phyloP scores from a whole-genome alignment of 2,329 filamentous ascomycete genomes.

The Colletotrichum spinosum region DNA sequence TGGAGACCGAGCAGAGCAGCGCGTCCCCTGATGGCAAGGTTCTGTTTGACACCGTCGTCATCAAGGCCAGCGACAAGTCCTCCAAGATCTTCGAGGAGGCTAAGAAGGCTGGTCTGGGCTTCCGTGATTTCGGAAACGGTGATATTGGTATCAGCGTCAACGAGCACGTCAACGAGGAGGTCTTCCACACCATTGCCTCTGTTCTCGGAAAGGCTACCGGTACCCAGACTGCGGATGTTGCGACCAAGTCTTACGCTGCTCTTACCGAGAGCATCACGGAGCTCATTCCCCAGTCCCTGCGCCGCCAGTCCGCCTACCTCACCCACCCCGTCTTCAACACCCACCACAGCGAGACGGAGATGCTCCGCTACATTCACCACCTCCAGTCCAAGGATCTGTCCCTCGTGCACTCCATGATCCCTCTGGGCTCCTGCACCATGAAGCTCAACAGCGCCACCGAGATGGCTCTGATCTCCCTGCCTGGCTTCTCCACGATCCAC shows the following conservation, averaged over 20 bases:
- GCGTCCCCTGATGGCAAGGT: slow-evolving; percentile 67
- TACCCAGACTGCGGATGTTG: slow-evolving; percentile 54
- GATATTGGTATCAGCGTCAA: slow-evolving; percentile 82
- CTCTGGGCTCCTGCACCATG: slow-evolving; percentile 97
- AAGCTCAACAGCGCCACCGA: slow-evolving; percentile 95
- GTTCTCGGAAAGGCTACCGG: slow-evolving; percentile 44
- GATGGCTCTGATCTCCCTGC: slow-evolving; percentile 87
- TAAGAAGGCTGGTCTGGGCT: slow-evolving; percentile 64
- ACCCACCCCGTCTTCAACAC: slow-evolving; percentile 95
- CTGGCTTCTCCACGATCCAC: slow-evolving; percentile 82
- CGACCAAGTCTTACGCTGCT: slow-evolving; percentile 49
- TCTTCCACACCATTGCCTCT: slow-evolving; percentile 61
- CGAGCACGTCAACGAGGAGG: slow-evolving; percentile 66
- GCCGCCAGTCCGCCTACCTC: slow-evolving; percentile 79
- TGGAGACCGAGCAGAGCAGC: slow-evolving; percentile 69
- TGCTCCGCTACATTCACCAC: slow-evolving; percentile 93
- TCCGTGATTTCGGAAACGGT: slow-evolving; percentile 70
- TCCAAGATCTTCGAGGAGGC: slow-evolving; percentile 63
- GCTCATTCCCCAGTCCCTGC: slow-evolving; percentile 68
- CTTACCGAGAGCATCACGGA: slow-evolving; percentile 49
- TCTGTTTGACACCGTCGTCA: slow-evolving; percentile 84
- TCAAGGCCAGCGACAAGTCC: slow-evolving; percentile 67
- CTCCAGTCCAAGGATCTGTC: slow-evolving; percentile 95
- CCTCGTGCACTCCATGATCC: slow-evolving; percentile 96
- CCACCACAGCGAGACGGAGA: slow-evolving; percentile 93